Conservation (phyloP, 1,284 basidiomycete species). For the Leccinum griseonigrum region DNA sequence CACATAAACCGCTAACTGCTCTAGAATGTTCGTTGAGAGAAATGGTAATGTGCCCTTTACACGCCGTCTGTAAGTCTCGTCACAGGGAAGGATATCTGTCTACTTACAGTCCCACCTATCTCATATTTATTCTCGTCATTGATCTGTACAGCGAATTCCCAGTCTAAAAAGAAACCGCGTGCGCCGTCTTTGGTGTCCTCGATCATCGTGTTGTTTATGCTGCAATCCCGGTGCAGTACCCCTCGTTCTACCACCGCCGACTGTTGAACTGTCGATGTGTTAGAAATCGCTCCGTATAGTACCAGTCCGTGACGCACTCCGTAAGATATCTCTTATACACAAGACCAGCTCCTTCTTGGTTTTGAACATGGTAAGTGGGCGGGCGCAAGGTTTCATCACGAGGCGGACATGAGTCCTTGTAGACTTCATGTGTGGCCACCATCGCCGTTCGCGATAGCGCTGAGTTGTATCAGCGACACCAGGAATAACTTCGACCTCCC, state of each 20-base stretch:
- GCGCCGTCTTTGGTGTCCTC: neutral
- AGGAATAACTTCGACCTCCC: neutral
- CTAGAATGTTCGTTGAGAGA: neutral
- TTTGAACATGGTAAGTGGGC: neutral
- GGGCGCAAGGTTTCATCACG: neutral
- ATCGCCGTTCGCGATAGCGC: neutral
- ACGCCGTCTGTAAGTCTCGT: neutral
- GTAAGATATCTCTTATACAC: neutral
- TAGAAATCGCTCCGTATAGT: too few relatives aligned
- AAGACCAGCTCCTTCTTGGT: neutral
- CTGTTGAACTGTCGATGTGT: neutral
- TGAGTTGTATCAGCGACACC: neutral
- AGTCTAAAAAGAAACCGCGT: neutral
- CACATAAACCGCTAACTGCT: neutral
- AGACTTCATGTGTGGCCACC: neutral
- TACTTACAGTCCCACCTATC: neutral
- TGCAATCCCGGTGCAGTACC: neutral
- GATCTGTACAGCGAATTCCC: neutral
- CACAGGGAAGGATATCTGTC: neutral
- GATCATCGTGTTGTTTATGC: neutral
- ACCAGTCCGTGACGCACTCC: neutral
- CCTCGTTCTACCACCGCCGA: neutral
- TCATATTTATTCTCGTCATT: neutral
- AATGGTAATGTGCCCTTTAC: neutral
- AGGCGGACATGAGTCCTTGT: neutral